Evolutionary conservation across 331 rosid species (phyloP), one percentile per base, ranked within the genome.

Genomic region (Pyracantha coccinea): DNA sequence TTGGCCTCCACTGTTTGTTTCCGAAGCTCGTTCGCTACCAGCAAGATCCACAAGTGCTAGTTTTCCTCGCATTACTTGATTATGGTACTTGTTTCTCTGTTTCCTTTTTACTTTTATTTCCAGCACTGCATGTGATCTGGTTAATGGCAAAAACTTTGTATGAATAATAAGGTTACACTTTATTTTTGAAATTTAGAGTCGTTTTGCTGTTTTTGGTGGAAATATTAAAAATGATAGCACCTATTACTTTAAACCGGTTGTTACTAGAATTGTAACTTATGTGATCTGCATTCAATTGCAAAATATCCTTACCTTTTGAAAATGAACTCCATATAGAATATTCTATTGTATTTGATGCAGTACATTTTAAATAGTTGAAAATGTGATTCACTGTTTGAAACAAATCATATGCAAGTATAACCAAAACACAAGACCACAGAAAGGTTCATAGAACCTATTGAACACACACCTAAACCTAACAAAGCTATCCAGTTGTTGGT

Each of bases 1-100:
- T 72, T 88, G 88, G 77, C 88, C 90, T 55, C 85, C 84, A 67
- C 59, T 84, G 64, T 84, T 82, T 70, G 92, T 86, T 77, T 88
- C 92, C 41, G 83, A 78, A 65, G 90, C 88, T 44, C 90, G 80
- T 74, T 88, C 92, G 57, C 92, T 86, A 75, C 90, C 92, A 16
- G 90, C 90, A 73, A 88, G 92, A 82, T 88, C 92, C 67, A 88
- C 90, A 47, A 84, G 92, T n/a, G 90, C 90, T 3, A 88, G 92
- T 84, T 86, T 88, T 67, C 90, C 92, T 8, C 77, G 83, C 83
- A 84, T 61, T 64, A 88, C 77, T 81, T 88, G 92, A 86, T 80
- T 86, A 77, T 78, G 79, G 50, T 81, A 82, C 75, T 79, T 88
- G 64, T 86, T 88, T 78, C 72, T 88, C 75, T 80, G 86, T 71